Base-by-base conservation (phyloP, 768 basidiomycete species). In the Rubroboletus pulcherrimus region DNA sequence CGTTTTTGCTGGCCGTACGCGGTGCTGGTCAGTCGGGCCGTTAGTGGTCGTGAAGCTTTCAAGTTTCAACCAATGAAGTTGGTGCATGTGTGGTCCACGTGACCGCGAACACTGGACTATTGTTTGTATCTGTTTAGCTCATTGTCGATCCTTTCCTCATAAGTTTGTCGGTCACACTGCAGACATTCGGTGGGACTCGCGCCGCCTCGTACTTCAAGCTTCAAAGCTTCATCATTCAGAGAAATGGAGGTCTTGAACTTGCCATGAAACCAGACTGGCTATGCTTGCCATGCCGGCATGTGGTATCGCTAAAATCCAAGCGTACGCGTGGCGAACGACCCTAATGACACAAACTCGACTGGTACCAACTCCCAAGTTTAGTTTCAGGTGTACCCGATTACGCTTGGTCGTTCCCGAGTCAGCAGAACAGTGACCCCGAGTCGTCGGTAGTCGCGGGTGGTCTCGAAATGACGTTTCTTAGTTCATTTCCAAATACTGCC, bases 51-150 rank as follows among this genome's bases (percentile, higher is more conserved):
- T 29, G n/a, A 29, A 26, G 17, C 21, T 35, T 29, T 17, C 24
- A 33, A 45, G 48, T 46, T 65, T 29, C 47, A 54, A 55, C 26
- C 26, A 26, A 5, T 26, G 26, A 26, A 26, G 26, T 26, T 5
- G 26, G 34, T 34, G 34, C 3, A 10, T 12, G 33, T 53, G 29
- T 4, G 1, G 5, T 15, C 12, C 72, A 73, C 71, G 70, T 73
- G 71, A 72, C 52, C 63, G 60, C 54, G 63, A 53, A 41, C 47
- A 29, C 61, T 56, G 61, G 55, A 59, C 45, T 43, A 21, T 34
- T 60, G 8, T 70, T 66, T 70, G 41, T 10, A 1, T 26, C 17
- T 55, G 31, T 64, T 69, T 71, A 54, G 31, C 3, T 38, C 5
- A 9, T 10, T 19, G 59, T 38, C 64, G 60, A 60, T 63, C 58